Percentiles rank a stretch among this genome's conserved stretches.
phyloP scores from a whole-genome alignment of 2,329 filamentous ascomycete genomes.

The Orbilia brochopaga region DNA sequence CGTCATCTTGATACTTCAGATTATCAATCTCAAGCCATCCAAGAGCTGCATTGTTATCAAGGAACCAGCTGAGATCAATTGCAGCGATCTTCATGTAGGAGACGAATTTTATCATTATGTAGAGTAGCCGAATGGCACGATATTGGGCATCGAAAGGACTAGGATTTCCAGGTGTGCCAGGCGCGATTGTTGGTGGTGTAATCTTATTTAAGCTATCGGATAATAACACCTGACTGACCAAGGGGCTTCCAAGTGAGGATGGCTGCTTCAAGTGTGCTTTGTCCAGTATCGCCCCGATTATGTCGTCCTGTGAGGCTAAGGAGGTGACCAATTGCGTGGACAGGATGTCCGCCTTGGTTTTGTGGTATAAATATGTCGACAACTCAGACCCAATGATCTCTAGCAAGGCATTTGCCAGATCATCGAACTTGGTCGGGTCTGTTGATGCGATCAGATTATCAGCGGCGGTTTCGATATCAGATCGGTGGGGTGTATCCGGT shows the following conservation, averaged over 20 bases:
- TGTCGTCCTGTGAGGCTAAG: neutral
- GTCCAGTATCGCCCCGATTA: neutral
- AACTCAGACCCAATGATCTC: neutral
- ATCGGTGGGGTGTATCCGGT: neutral
- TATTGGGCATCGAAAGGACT: conserved; percentile 1
- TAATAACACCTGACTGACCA: neutral
- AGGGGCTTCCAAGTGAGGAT: neutral
- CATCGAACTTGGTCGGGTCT: neutral
- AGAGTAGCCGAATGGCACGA: neutral
- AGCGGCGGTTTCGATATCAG: neutral
- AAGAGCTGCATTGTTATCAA: neutral
- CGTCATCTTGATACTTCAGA: conserved; percentile 11
- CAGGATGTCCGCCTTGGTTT: neutral
- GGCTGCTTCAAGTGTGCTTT: conserved; percentile 1
- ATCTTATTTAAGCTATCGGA: neutral
- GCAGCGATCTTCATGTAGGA: conserved; percentile 3
- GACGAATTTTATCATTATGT: conserved; percentile 1
- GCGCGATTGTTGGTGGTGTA: neutral
- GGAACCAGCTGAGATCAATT: neutral
- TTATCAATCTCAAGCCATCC: conserved; percentile 9
- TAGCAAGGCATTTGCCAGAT: neutral
- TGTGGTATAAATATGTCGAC: conserved; percentile 8
- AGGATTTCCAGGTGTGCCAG: neutral
- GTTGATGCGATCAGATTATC: neutral
- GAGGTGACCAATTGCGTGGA: neutral